Conservation (phyloP, 2,329 filamentous ascomycete genomes). For the Nemania serpens region DNA sequence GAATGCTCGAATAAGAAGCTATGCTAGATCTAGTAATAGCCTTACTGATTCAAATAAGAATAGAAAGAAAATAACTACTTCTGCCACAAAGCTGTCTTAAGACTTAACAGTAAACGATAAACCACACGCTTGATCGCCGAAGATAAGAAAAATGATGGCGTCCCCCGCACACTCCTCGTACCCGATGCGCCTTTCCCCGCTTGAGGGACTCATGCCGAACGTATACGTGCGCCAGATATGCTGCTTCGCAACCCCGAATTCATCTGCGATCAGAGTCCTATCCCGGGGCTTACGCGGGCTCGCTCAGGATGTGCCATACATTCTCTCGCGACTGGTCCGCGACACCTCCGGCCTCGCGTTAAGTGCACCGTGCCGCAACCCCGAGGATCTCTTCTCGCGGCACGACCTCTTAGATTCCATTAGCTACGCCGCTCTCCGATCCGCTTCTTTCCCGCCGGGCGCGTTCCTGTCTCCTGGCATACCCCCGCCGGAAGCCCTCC, state of each 20-base stretch:
- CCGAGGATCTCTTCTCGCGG: constrained; percentile 32
- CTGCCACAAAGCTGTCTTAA: too few relatives aligned
- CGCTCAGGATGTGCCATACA: constrained; percentile 34
- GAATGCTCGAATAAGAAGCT: too few relatives aligned
- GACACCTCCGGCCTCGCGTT: constrained; percentile 21
- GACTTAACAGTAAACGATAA: too few relatives aligned
- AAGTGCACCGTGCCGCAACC: constrained; percentile 24
- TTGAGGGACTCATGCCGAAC: constrained; percentile 40
- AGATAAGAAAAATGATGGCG: not conserved
- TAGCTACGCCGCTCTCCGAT: constrained; percentile 32
- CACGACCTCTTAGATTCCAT: constrained; percentile 31
- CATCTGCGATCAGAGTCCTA: constrained; percentile 18
- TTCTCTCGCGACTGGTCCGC: constrained; percentile 32
- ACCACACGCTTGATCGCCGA: too few relatives aligned
- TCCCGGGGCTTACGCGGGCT: constrained; percentile 27
- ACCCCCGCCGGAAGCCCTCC: constrained; percentile 27
- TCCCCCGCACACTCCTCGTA: not conserved
- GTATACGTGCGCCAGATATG: constrained; percentile 38
- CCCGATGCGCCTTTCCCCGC: constrained; percentile 29
- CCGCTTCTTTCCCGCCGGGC: constrained; percentile 33
- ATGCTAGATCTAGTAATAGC: too few relatives aligned
- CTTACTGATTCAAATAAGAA: too few relatives aligned
- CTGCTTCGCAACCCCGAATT: constrained; percentile 34
- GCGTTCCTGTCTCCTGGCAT: constrained; percentile 28
- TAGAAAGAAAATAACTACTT: too few relatives aligned